Evolutionary conservation across 805 yeast genomes (phyloP).

Genomic region (Saturnispora gosingensis): DNA sequence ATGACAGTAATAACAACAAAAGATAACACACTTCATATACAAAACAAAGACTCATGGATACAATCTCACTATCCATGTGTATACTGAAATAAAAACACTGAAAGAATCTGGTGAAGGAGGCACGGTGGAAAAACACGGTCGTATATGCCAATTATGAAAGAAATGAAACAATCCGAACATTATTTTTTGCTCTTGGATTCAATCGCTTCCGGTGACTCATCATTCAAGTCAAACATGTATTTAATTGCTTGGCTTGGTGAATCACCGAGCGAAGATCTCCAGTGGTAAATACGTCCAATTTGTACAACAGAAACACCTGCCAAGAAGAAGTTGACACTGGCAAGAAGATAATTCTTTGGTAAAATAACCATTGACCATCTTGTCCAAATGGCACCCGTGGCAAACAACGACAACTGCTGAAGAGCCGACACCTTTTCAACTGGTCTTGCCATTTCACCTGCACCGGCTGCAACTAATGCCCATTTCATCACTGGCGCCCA

Average conservation of each 20-base stretch:
- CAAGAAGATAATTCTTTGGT: conserved; percentile 80
- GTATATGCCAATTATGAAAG: neutral
- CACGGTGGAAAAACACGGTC: neutral
- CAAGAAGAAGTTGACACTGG: conserved; percentile 88
- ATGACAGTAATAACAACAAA: neutral
- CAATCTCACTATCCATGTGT: neutral
- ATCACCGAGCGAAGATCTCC: conserved; percentile 60
- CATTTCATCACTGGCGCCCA: conserved; percentile 81
- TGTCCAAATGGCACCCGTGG: conserved; percentile 95
- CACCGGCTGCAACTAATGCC: conserved; percentile 88
- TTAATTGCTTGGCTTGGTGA: conserved; percentile 42
- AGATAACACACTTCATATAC: neutral
- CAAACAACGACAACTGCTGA: conserved; percentile 75
- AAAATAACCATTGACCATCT: conserved; percentile 93
- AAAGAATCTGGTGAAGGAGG: neutral
- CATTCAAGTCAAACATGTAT: conserved; percentile 47
- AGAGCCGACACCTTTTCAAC: conserved; percentile 87
- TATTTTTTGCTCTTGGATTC: neutral
- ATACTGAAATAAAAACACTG: neutral
- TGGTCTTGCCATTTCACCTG: conserved; percentile 79
- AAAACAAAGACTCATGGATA: neutral
- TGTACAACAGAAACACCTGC: conserved; percentile 87
- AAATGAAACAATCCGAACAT: neutral
- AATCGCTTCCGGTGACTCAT: conserved; percentile 1
- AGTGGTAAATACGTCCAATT: conserved; percentile 57